Evolutionary conservation across 2,329 filamentous ascomycete species (phyloP), one percentile per base, ranked within the genome.

Genomic region (Byssothecium circinans): DNA sequence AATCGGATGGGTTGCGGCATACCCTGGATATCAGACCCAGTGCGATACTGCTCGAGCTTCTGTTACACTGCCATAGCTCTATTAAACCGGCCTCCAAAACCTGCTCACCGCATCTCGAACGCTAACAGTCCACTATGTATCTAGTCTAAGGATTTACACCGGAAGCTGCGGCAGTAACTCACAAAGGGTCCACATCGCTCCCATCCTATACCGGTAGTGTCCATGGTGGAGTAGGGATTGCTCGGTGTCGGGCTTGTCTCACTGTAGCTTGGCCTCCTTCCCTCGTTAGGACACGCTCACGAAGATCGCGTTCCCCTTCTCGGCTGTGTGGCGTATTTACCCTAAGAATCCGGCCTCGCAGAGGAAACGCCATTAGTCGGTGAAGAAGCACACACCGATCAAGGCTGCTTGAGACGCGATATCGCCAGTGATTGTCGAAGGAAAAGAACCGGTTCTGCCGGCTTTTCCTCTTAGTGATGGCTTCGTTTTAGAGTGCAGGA

Each of bases 311-410:
- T 47, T 51, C 53, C 36, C 34, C 34, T 48, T 52, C 38, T n/a
- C 29, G 23, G 38, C 53, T 56, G 48, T 48, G 54, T 60, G 58
- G 59, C 58, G 54, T 47, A 29, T 47, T 46, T 32, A 43, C 51
- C 41, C 42, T 43, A 33, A 36, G 25, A 20, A 17, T 29, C 23
- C 48, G 45, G 50, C 48, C 39, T 52, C 47, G 43, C 45, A 37
- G 14, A 33, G 34, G 34, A 29, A n/a, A 32, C 29, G 14, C 29
- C 29, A 32, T 32, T 32, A 32, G 29, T 32, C 29, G 12, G 29
- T 32, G 29, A 32, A 12, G 14, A n/a, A 19, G 23, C 4, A 19
- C 36, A 39, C 37, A 40, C 37, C 37, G 37, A 40, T 40, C 37
- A 40, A 36, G 29, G 12, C 29, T n/a, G 17, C 32, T 34, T n/a